Evolutionary conservation across 331 rosid genomes (phyloP).

Genomic region (Quercus tomentella): DNA sequence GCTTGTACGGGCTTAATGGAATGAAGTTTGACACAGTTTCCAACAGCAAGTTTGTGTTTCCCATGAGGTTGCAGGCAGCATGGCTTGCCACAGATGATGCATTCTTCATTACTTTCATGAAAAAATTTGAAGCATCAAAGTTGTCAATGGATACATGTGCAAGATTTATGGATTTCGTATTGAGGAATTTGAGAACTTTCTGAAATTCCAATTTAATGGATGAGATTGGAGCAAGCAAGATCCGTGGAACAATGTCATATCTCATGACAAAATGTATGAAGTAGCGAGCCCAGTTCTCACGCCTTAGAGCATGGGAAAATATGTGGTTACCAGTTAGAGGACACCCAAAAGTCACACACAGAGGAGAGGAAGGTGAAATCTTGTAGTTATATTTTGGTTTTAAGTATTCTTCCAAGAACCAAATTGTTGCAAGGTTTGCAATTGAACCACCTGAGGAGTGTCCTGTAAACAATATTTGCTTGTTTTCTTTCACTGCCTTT

Average conservation of each 20-base stretch:
- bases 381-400: neutral
- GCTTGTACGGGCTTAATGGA: conserved; percentile 62
- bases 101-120: conserved; percentile 42
- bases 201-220: conserved; percentile 20
- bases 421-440: conserved; percentile 63
- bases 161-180: neutral
- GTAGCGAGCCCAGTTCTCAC: conserved; percentile 63
- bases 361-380: neutral
- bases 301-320: conserved; percentile 62
- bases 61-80: conserved; percentile 67
- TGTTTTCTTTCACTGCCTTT: conserved; percentile 15
- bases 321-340: conserved; percentile 70
- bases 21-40: conserved; percentile 45
- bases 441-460: conserved; percentile 65
- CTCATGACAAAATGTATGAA: conserved; percentile 58
- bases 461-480: conserved; percentile 59
- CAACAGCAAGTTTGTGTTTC: conserved; percentile 48
- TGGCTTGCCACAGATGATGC: conserved; percentile 51
- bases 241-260: conserved; percentile 63
- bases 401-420: conserved; percentile 46
- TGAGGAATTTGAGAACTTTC: conserved; percentile 28
- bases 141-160: neutral
- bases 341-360: conserved; percentile 78
- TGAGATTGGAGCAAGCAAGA: conserved; percentile 56
- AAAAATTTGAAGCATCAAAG: conserved; percentile 22